A percentile compares a stretch with the other conserved stretches of the same genome.
Conservation (phyloP, 495 filamentous ascomycete species). For the Xylaria scruposa region DNA sequence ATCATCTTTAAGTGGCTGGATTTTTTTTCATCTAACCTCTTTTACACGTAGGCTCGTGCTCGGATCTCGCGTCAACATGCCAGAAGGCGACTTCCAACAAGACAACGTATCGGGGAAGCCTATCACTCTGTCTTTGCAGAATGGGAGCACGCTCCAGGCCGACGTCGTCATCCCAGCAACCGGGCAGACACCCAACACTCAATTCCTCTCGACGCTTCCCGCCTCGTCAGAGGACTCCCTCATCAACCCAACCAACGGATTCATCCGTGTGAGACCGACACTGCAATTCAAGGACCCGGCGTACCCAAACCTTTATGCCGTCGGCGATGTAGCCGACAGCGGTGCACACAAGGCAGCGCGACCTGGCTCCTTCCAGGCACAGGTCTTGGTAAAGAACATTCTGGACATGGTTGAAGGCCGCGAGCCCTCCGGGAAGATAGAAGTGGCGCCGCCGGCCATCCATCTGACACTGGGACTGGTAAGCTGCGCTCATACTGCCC, state of each 20-base stretch:
- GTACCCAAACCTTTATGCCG: conserved; percentile 53
- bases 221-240: conserved; percentile 45
- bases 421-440: conserved; percentile 40
- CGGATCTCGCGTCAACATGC: conserved; percentile 31
- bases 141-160: conserved; percentile 22
- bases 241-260: conserved; percentile 50
- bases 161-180: conserved; percentile 41
- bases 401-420: conserved; percentile 48
- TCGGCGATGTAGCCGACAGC: conserved; percentile 67
- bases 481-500: conserved; percentile 22
- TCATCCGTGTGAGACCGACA: conserved; percentile 59
- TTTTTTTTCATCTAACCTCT: background rate
- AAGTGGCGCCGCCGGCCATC: conserved; percentile 49
- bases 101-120: conserved; percentile 12
- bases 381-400: conserved; percentile 63
- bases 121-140: conserved; percentile 27
- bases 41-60: conserved; percentile 15
- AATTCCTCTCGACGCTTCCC: conserved; percentile 52
- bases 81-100: conserved; percentile 37
- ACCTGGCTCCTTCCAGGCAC: conserved; percentile 59
- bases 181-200: conserved; percentile 58
- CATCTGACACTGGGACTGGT: conserved; percentile 62
- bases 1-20: conserved; percentile 13
- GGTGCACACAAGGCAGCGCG: conserved; percentile 61
- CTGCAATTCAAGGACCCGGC: conserved; percentile 57